phyloP scores from a whole-genome alignment of 2,329 filamentous ascomycete genomes.

The Verticillium nubilum region DNA sequence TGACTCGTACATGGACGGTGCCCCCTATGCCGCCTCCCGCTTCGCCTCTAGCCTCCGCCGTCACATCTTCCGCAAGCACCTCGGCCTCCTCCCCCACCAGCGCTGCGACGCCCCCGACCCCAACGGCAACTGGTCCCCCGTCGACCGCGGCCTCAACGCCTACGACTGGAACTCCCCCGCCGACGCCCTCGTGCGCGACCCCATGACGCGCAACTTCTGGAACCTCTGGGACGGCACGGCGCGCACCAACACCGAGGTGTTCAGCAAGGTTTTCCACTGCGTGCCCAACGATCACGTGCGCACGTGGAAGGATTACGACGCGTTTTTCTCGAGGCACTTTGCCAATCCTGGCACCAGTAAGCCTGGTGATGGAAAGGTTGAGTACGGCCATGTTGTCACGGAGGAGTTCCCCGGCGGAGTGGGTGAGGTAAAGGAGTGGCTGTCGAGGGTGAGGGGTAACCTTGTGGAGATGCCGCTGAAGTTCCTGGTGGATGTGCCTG shows the following conservation, averaged over 20 bases:
- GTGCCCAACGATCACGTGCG: conserved; percentile 65
- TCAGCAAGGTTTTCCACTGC: conserved; percentile 74
- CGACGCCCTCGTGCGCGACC: conserved; percentile 68
- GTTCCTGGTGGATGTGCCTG: conserved; percentile 75
- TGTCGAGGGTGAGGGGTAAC: conserved; percentile 61
- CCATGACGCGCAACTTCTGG: conserved; percentile 62
- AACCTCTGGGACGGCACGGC: conserved; percentile 70
- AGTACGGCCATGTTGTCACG: conserved; percentile 82
- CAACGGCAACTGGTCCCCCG: conserved; percentile 67
- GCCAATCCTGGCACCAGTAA: conserved; percentile 44
- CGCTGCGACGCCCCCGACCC: conserved; percentile 55
- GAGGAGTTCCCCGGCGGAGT: conserved; percentile 72
- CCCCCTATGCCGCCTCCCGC: conserved; percentile 63
- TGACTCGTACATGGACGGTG: conserved; percentile 67
- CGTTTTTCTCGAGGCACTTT: conserved; percentile 66
- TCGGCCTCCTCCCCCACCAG: conserved; percentile 76
- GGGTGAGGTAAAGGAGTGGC: conserved; percentile 64
- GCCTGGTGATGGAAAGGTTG: conserved; percentile 53
- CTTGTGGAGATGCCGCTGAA: conserved; percentile 87
- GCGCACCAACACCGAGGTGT: conserved; percentile 72
- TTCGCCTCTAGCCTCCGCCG: conserved; percentile 79
- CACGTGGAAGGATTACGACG: conserved; percentile 68
- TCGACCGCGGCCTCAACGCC: conserved; percentile 63
- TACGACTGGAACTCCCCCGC: conserved; percentile 66
- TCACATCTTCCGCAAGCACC: conserved; percentile 85